A percentile compares a stretch with the other conserved stretches of the same genome.
Conservation (phyloP, 306 rosid species). For the Sechiopsis laciniata region DNA sequence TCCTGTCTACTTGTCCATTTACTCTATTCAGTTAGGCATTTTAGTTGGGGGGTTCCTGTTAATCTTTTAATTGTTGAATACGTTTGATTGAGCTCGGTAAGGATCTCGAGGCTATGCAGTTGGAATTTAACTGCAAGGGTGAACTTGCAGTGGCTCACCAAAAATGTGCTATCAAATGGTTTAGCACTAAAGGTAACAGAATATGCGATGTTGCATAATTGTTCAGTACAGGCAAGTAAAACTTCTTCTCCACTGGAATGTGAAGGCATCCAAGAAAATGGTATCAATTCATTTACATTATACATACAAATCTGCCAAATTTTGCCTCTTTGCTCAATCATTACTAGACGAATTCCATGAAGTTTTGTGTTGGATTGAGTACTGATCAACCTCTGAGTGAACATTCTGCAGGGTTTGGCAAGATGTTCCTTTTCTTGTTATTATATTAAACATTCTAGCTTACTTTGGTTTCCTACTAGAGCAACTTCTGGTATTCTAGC, state of each 20-base stretch:
- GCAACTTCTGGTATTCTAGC: conserved; percentile 39
- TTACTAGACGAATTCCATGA: background rate
- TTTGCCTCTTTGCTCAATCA: background rate
- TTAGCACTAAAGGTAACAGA: conserved; percentile 72
- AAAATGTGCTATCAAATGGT: too few relatives aligned
- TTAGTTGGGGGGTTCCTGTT: too few relatives aligned
- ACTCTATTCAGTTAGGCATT: too few relatives aligned
- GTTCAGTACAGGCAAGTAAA: conserved; percentile 51
- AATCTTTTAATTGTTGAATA: too few relatives aligned
- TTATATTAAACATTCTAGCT: conserved; percentile 44
- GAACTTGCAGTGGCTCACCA: too few relatives aligned
- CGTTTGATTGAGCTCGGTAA: too few relatives aligned
- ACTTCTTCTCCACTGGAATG: conserved; percentile 6
- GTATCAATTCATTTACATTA: background rate
- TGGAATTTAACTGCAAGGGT: too few relatives aligned
- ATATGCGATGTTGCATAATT: conserved; percentile 73
- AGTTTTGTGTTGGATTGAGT: background rate
- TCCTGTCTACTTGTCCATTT: too few relatives aligned
- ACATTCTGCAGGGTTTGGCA: conserved; percentile 44
- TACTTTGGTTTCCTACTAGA: conserved; percentile 51
- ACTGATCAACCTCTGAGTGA: background rate
- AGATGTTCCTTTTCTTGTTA: conserved; percentile 42
- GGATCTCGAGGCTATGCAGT: too few relatives aligned
- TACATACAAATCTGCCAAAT: background rate
- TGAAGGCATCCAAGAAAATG: background rate